phyloP scores from a whole-genome alignment of 257 asterid genomes.

The Forsythia viridissima region DNA sequence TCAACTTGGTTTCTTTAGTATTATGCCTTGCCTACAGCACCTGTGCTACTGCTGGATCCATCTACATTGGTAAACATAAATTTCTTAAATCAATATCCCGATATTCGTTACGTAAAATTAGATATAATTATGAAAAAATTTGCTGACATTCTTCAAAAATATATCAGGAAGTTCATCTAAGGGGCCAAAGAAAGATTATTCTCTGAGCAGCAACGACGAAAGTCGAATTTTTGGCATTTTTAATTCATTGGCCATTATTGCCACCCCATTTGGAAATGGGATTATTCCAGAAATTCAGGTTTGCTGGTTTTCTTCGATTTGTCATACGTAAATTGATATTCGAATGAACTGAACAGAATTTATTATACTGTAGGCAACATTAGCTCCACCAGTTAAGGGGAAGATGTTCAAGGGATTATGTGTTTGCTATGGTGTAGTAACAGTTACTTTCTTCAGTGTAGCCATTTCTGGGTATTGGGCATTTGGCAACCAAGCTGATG shows the following conservation, averaged over 20 bases:
- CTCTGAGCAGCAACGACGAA: constrained; percentile 40
- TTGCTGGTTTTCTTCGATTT: background rate
- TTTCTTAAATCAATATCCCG: background rate
- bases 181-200: constrained; percentile 68
- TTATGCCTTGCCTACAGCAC: constrained; percentile 77
- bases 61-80: constrained; percentile 59
- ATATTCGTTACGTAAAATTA: background rate
- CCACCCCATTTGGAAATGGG: constrained; percentile 93
- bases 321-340: background rate
- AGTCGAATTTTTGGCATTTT: constrained; percentile 63
- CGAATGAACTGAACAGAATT: background rate
- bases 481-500: constrained; percentile 66
- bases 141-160: background rate
- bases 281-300: constrained; percentile 95
- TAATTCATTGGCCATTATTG: constrained; percentile 80
- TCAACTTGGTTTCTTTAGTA: constrained; percentile 73
- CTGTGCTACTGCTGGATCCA: constrained; percentile 81
- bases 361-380: constrained; percentile 59
- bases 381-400: constrained; percentile 88
- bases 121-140: background rate
- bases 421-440: constrained; percentile 64
- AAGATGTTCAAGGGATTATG: constrained; percentile 91
- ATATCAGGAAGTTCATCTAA: constrained; percentile 68
- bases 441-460: constrained; percentile 70
- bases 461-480: constrained; percentile 94